Conservation (phyloP, 768 basidiomycete genomes). For the Russula sp. region DNA sequence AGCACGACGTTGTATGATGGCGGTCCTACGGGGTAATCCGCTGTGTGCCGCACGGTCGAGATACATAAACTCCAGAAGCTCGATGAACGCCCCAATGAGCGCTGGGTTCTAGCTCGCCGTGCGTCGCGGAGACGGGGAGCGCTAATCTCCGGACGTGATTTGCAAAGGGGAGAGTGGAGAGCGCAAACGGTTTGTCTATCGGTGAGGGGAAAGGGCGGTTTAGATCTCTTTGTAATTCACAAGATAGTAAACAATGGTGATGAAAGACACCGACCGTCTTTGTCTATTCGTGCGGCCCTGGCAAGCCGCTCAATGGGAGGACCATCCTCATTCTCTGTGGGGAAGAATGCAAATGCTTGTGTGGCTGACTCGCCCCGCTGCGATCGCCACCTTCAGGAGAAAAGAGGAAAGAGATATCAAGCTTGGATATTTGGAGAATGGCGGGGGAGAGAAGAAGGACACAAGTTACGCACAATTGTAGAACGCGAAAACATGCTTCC, state of each 20-base stretch:
- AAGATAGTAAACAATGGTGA: background rate
- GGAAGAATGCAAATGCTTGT: conserved; percentile 92
- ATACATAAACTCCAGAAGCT: conserved; percentile 74
- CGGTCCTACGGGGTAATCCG: conserved; percentile 56
- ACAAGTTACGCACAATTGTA: conserved; percentile 69
- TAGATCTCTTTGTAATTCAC: background rate
- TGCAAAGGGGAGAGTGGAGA: conserved; percentile 71
- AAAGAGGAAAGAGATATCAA: background rate
- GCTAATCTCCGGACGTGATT: conserved; percentile 64
- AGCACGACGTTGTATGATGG: conserved; percentile 84
- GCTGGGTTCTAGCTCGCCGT: conserved; percentile 48
- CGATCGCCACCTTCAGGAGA: conserved; percentile 56
- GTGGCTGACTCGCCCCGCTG: conserved; percentile 86
- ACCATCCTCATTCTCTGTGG: conserved; percentile 53
- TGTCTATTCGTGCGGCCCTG: conserved; percentile 54
- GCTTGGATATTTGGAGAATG: background rate
- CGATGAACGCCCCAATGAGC: conserved; percentile 61
- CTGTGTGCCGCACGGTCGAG: conserved; percentile 66
- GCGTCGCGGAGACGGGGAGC: conserved; percentile 35
- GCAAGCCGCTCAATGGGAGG: conserved; percentile 79
- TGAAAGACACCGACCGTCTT: conserved; percentile 44
- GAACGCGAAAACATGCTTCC: conserved; percentile 70
- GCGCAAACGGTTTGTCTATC: conserved; percentile 71
- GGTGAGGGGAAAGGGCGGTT: background rate
- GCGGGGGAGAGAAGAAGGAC: too few species aligned